Conservation (phyloP, 805 yeast genomes). For the Phaffomyces antillensis region DNA sequence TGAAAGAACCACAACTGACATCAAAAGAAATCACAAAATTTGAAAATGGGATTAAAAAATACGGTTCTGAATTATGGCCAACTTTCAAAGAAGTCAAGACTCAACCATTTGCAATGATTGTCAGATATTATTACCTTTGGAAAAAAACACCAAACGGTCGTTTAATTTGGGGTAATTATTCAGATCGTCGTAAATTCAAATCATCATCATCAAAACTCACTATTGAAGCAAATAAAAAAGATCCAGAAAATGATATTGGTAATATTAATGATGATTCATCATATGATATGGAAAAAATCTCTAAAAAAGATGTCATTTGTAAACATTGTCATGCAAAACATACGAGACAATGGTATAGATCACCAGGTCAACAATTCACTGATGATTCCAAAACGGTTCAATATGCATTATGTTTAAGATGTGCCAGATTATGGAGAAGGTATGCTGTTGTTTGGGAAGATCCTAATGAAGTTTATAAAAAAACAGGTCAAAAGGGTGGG, state of each 20-base stretch:
- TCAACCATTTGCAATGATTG: conserved; percentile 71
- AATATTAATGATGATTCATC: conserved; percentile 60
- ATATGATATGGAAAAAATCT: conserved; percentile 50
- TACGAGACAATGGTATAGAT: conserved; percentile 61
- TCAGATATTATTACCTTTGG: conserved; percentile 86
- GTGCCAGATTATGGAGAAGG: conserved; percentile 88
- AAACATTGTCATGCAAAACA: conserved; percentile 57
- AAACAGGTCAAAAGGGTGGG: conserved; percentile 33
- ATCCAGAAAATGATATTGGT: conserved; percentile 14
- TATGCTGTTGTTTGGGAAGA: conserved; percentile 85
- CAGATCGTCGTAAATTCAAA: conserved; percentile 64
- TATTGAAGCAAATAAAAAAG: conserved; percentile 6
- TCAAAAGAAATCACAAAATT: conserved; percentile 57
- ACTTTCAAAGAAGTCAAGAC: conserved; percentile 66
- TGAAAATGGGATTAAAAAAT: conserved; percentile 63
- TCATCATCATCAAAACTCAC: conserved; percentile 14
- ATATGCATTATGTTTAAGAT: conserved; percentile 70
- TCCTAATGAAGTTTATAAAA: conserved; percentile 58
- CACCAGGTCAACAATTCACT: conserved; percentile 46
- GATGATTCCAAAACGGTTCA: conserved; percentile 27
- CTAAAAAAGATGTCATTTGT: conserved; percentile 46
- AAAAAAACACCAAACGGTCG: conserved; percentile 76
- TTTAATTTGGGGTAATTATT: conserved; percentile 73
- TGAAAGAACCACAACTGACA: conserved; percentile 74
- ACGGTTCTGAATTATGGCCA: conserved; percentile 75